Conservation (phyloP, 2,329 filamentous ascomycete genomes). For the Neofusicoccum cordaticola region DNA sequence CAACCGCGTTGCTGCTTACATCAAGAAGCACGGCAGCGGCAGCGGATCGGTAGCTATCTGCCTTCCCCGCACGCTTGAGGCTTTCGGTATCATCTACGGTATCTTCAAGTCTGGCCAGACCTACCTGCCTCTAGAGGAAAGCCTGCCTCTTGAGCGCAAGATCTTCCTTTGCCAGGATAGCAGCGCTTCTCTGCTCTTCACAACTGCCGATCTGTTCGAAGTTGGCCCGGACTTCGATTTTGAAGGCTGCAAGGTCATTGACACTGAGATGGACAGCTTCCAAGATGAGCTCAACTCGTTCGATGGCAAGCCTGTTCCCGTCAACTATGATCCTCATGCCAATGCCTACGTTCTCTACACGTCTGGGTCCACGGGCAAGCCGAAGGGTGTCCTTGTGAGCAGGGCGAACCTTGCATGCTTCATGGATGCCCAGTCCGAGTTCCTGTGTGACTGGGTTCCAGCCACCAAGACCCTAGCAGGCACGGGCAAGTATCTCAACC, state of each 20-base stretch:
- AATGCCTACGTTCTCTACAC: slow-evolving; percentile 71
- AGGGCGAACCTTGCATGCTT: slow-evolving; percentile 21
- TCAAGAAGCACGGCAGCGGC: slow-evolving; percentile 41
- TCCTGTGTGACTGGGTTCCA: slow-evolving; percentile 26
- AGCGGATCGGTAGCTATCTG: slow-evolving; percentile 63
- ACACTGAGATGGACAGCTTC: neutral
- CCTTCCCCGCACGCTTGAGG: slow-evolving; percentile 75
- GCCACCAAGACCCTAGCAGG: slow-evolving; percentile 11
- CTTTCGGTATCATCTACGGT: slow-evolving; percentile 61
- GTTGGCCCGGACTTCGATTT: slow-evolving; percentile 22
- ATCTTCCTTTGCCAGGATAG: slow-evolving; percentile 33
- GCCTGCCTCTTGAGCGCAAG: slow-evolving; percentile 32
- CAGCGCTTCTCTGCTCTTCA: slow-evolving; percentile 14
- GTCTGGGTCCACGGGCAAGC: slow-evolving; percentile 95
- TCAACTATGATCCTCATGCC: neutral
- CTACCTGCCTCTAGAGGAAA: slow-evolving; percentile 38
- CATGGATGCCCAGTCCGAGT: slow-evolving; percentile 29
- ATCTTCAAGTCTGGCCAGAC: slow-evolving; percentile 37
- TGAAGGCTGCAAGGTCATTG: slow-evolving; percentile 21
- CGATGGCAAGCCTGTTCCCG: neutral
- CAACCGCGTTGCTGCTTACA: slow-evolving; percentile 28
- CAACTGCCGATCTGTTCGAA: slow-evolving; percentile 17
- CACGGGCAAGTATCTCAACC: slow-evolving; percentile 32
- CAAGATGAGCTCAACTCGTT: slow-evolving; percentile 1
- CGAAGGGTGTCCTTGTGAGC: slow-evolving; percentile 71